Conservation (phyloP, 345 rosid species). For the Toxicodendron radicans region DNA sequence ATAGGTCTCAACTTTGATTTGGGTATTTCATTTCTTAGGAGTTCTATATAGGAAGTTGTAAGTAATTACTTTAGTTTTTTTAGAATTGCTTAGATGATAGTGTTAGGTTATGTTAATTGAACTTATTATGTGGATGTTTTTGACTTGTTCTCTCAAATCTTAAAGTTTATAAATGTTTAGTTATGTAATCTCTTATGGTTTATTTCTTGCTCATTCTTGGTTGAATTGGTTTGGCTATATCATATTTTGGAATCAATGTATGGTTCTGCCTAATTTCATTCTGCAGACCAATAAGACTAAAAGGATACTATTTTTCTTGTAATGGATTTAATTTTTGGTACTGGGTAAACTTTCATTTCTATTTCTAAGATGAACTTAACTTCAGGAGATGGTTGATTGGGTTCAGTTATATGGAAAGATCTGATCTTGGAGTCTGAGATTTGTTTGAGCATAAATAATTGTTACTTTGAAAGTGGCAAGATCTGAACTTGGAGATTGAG, state of each 20-base stretch:
- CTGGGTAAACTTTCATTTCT: neutral
- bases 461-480: neutral
- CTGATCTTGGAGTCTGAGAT: neutral
- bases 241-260: neutral
- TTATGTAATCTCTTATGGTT: neutral
- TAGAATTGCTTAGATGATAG: neutral
- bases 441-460: neutral
- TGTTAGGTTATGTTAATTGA: neutral
- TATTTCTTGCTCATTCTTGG: neutral
- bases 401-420: neutral
- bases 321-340: neutral
- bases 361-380: neutral
- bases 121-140: neutral
- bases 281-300: neutral
- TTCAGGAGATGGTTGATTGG: neutral
- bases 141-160: neutral
- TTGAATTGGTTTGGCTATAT: neutral
- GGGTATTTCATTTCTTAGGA: neutral
- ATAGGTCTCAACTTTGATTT: conserved; percentile 13
- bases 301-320: neutral
- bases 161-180: neutral
- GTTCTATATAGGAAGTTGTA: neutral
- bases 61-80: conserved; percentile 5
- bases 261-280: neutral
- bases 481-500: neutral